Base-by-base conservation (phyloP, 768 basidiomycete species). In the Pleurotus cornucopiae region DNA sequence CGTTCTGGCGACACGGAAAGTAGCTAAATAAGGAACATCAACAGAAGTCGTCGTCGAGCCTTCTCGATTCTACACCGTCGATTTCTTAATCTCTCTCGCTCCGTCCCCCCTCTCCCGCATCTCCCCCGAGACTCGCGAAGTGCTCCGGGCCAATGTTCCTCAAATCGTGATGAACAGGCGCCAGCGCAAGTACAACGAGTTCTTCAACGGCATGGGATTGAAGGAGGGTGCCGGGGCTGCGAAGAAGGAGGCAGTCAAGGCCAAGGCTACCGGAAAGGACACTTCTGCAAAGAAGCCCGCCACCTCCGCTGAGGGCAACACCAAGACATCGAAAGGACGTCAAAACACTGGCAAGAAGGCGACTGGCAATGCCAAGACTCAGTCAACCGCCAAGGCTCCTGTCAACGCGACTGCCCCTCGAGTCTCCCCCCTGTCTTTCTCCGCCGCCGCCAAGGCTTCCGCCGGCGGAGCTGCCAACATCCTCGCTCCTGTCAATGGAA, bases 101-200 rank as follows among this genome's bases (percentile, higher is more conserved):
- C 57, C 63, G 14, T 68, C 68, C 2, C 69, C 69, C 3, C 60
- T 68, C 16, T 60, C 67, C 4, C 62, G 58, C 18, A 61, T 71
- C 58, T 20, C 66, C 1, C 52, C 59, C 6, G 56, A 64, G 46
- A 62, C 58, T 30, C 64, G 65, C 26, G 68, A 67, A 23, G 49
- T 37, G 3, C 55, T 71, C n/a, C 64, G 68, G 21, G 61, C 43
- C 21, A 40, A 38, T 43, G 56, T 57, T 58, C 69, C 69, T 1
- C 68, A 71, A 51, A 61, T 70, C 12, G 62, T 69, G 21, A 69
- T 71, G 66, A 70, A 66, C 49, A 61, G 68, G 40, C 67, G 66
- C 47, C 67, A 68, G 62, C 63, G 66, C 49, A 71, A 71, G 64
- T 63, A 59, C 20, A 47, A 67, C 38, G 62, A 68, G 57, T 70